Evolutionary conservation across 371 early-diverging fungal genomes (phyloP), one percentile per base, ranked within the genome.

Genomic region (Syncephalastrum racemosum): DNA sequence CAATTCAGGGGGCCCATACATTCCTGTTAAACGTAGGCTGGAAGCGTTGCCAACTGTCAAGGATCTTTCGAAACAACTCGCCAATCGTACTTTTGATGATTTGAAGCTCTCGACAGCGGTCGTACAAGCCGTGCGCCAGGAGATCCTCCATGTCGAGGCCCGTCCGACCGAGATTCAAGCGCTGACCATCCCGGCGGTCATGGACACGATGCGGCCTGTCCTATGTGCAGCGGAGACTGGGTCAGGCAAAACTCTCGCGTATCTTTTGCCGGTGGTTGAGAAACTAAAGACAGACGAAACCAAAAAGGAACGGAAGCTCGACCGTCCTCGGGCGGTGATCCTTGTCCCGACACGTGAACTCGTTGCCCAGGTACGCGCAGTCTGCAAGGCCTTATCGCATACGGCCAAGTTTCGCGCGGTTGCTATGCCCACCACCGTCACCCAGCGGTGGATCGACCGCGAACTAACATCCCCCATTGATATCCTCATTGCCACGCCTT

Each of bases 161-260:
- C 69, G 73, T 54, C 97, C 97, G 13, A 96, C 97, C 4, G 90
- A 91, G 59, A 94, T 97, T 48, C 98, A 99, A 68, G 88, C 94
- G 1, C 75, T 94, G 51, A 86, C 90, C 6, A 93, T 98, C 45
- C 95, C 95, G 6, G 71, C 84, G 51, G 54, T 92, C 22, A 68
- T 93, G 15, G 71, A 82, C 49, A 64, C 65, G 10, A 31, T 31
- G 36, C n/a, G 39, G 4, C 23, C 31, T 12, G 72, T 89, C 2
- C 70, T 99, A 18, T 83, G 90, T 46, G 97, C 97, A 4, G 95
- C 99, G 1, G 93, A 95, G 61, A 99, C 99, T 0, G 99, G 99
- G 16, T 92, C 94, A 1, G 99, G 99, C n/a, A 99, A 99, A 75
- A 99, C 99, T 0, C 79, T 98, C 19, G 91, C 99, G 2, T 99